A percentile compares a stretch with the other conserved stretches of the same genome.
phyloP scores from a whole-genome alignment of 805 yeast species.

The Teunomyces tritomae region DNA sequence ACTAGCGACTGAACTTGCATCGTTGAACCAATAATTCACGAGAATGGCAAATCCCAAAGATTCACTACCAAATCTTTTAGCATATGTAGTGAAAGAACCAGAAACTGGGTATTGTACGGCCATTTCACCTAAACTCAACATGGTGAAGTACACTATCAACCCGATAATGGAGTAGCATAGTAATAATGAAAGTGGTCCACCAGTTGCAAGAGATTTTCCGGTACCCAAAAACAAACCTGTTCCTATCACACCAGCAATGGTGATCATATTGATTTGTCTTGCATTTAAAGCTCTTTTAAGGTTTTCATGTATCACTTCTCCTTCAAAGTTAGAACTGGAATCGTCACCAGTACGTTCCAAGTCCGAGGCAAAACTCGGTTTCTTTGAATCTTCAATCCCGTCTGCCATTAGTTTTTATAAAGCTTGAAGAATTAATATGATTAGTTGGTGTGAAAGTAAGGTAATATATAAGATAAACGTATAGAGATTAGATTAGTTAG shows the following conservation, averaged over 20 bases:
- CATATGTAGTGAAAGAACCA: constrained; percentile 53
- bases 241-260: constrained; percentile 38
- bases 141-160: constrained; percentile 49
- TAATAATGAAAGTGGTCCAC: constrained; percentile 33
- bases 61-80: constrained; percentile 48
- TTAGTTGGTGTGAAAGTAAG: not conserved
- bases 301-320: constrained; percentile 5
- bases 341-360: constrained; percentile 9
- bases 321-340: constrained; percentile 3
- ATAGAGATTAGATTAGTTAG: not conserved
- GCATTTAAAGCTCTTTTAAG: constrained; percentile 10
- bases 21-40: constrained; percentile 51
- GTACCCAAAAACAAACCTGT: constrained; percentile 35
- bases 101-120: constrained; percentile 52
- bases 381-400: not conserved
- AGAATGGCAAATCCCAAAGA: constrained; percentile 53
- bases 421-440: not conserved
- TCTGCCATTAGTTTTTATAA: not conserved
- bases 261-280: constrained; percentile 33
- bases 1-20: constrained; percentile 47
- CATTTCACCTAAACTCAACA: constrained; percentile 58
- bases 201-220: constrained; percentile 27
- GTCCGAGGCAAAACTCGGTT: not conserved
- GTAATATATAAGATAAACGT: not conserved
- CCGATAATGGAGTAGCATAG: constrained; percentile 36